These are phyloP conservation scores for Pulveroboletus sp. DNA, from an alignment of 768 basidiomycete genomes.

Conservation along the genomic window DNA sequence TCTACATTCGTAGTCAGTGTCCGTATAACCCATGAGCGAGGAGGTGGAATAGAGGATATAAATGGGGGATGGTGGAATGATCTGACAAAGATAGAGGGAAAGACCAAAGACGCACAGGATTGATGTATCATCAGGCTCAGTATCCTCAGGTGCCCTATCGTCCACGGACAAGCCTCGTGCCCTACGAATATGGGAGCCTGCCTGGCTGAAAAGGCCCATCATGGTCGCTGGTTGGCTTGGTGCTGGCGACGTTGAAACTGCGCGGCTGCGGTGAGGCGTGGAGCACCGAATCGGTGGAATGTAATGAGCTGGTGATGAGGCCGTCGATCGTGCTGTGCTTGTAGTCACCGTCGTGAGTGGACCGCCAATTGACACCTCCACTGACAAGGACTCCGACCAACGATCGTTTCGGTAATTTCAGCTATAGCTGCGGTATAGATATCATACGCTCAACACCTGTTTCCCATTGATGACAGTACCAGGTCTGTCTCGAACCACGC, in stretches of 20 bases:
- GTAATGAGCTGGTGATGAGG: background rate
- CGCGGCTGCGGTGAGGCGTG: conserved; percentile 25
- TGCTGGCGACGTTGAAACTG: conserved; percentile 9
- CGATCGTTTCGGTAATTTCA: too few species aligned
- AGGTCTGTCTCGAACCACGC: conserved; percentile 1
- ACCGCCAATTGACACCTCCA: too few species aligned
- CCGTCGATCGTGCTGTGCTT: too few species aligned
- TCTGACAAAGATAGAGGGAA: conserved; percentile 21
- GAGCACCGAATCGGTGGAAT: conserved; percentile 1
- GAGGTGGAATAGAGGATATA: background rate
- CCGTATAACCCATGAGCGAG: conserved; percentile 28
- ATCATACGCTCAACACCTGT: background rate
- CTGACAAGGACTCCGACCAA: too few species aligned
- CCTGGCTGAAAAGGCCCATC: conserved; percentile 79
- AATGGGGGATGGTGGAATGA: conserved; percentile 5
- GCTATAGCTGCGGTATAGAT: too few species aligned
- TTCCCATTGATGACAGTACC: conserved; percentile 11
- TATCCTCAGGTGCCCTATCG: conserved; percentile 75
- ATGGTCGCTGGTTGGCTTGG: conserved; percentile 38
- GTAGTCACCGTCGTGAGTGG: too few species aligned
- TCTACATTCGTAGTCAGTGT: conserved; percentile 46
- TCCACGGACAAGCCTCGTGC: conserved; percentile 67
- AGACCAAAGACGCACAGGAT: conserved; percentile 63
- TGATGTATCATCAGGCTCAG: conserved; percentile 86
- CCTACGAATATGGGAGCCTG: conserved; percentile 60